A percentile compares a stretch with the other conserved stretches of the same genome.
Conservation (phyloP, 768 basidiomycete species). For the Calvatia gigantea region DNA sequence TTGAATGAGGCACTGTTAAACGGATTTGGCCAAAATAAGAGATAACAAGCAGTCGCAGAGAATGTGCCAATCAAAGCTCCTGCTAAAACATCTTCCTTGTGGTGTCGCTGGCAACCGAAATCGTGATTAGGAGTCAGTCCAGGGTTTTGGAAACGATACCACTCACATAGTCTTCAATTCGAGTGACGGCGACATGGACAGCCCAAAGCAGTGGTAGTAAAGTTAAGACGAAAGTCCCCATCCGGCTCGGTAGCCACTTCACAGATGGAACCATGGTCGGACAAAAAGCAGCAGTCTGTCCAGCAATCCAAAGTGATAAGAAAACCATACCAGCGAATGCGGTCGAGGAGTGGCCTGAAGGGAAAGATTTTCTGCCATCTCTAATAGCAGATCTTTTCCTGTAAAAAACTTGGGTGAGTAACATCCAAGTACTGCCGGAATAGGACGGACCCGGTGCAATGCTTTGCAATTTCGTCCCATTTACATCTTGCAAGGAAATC, state of each 20-base stretch:
- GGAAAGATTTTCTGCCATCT: slow-evolving; percentile 60
- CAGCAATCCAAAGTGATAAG: slow-evolving; percentile 57
- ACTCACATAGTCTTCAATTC: slow-evolving; percentile 65
- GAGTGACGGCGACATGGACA: slow-evolving; percentile 56
- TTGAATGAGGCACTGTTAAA: slow-evolving; percentile 40
- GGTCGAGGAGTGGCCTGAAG: slow-evolving; percentile 67
- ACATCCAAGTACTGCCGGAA: not conserved
- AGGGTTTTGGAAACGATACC: not conserved
- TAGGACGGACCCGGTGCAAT: slow-evolving; percentile 53
- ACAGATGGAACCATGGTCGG: slow-evolving; percentile 36
- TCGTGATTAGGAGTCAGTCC: slow-evolving; percentile 4
- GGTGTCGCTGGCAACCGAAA: slow-evolving; percentile 45
- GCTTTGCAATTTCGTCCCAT: slow-evolving; percentile 45
- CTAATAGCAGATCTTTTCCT: slow-evolving; percentile 35
- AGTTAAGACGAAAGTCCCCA: slow-evolving; percentile 44
- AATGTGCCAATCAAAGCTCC: slow-evolving; percentile 56
- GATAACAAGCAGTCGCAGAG: slow-evolving; percentile 47
- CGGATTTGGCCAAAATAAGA: slow-evolving; percentile 65
- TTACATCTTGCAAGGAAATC: slow-evolving; percentile 66
- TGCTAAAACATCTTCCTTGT: slow-evolving; percentile 66
- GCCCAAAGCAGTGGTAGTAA: slow-evolving; percentile 54
- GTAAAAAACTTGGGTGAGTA: slow-evolving; percentile 1
- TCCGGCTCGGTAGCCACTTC: slow-evolving; percentile 39
- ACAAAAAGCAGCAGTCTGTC: slow-evolving; percentile 54
- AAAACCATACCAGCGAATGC: slow-evolving; percentile 67